Evolutionary conservation across 768 basidiomycete genomes (phyloP), one percentile per base, ranked within the genome.

Genomic region (Dentipellis fragilis): DNA sequence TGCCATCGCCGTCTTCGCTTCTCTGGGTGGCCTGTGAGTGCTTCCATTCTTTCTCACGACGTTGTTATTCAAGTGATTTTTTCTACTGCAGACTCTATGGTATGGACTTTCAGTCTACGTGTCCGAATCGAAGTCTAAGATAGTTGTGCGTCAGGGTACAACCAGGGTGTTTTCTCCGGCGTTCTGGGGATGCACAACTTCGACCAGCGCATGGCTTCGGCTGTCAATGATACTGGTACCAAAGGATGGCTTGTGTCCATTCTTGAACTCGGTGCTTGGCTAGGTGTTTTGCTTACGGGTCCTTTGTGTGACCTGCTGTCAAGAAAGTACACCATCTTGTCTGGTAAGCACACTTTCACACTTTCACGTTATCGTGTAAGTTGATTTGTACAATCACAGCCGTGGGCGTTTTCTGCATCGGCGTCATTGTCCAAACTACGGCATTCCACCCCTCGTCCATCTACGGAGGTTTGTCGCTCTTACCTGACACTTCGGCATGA

Each of bases 241-340:
- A 81, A 84, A 68, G 88, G 85, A 10, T 84, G 86, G 80, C 71
- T 90, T 3, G 86, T 87, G 12, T 72, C 85, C 19, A 85, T 89
- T 63, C 76, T 89, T 37, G 85, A 87, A 68, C 74, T 86, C 12
- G 84, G 83, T 55, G 87, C 88, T 21, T 87, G 87, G 83, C 72
- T 84, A 57, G 88, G 88, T 58, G 83, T 86, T 10, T 76, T 91
- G 17, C 69, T 77, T 54, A 86, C 85, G 48, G 87, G 87, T 68
- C 81, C 80, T 63, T 71, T 87, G 50, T 84, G 85, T 19, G 88
- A 91, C 64, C 81, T 76, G 64, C 69, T 87, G 29, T 87, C 84
- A 7, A 75, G 88, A 55, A 89, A 88, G 65, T 85, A 85, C 60
- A 83, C 84, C 0, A 85, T 87, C 57, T 66, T 83, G 4, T 67